Evolutionary conservation across 805 yeast genomes (phyloP).

Genomic region (Candida germanica): DNA sequence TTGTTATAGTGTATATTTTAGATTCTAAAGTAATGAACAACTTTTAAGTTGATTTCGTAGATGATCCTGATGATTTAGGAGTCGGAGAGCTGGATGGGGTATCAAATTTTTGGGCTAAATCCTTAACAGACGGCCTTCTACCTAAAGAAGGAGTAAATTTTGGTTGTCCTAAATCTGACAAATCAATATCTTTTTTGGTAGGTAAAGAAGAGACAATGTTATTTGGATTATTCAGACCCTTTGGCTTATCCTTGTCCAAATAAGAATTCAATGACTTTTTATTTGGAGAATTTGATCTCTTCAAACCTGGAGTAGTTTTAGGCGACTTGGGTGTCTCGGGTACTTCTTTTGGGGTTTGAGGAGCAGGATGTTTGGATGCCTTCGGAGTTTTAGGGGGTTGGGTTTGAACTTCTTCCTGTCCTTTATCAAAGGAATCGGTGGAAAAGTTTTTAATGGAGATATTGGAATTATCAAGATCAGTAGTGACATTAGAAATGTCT

Average conservation of each 20-base stretch:
- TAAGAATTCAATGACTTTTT: slow-evolving; percentile 28
- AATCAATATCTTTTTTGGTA: slow-evolving; percentile 22
- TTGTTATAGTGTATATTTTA: too few relatives aligned
- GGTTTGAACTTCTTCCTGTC: background rate
- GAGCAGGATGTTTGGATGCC: slow-evolving; percentile 2
- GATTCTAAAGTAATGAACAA: too few relatives aligned
- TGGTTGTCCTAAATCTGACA: slow-evolving; percentile 25
- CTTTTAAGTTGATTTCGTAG: slow-evolving; percentile 7
- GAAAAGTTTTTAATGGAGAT: slow-evolving; percentile 1
- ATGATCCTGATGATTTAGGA: slow-evolving; percentile 16
- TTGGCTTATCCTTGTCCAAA: slow-evolving; percentile 9
- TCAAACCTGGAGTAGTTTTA: slow-evolving; percentile 19
- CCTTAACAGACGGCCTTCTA: slow-evolving; percentile 32
- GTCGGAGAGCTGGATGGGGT: slow-evolving; percentile 13
- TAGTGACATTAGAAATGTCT: slow-evolving; percentile 6
- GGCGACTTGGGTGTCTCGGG: slow-evolving; percentile 18
- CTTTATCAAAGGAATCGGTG: slow-evolving; percentile 1
- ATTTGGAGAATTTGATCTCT: slow-evolving; percentile 38
- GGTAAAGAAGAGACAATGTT: slow-evolving; percentile 23
- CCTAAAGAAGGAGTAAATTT: slow-evolving; percentile 25
- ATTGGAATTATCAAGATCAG: slow-evolving; percentile 4
- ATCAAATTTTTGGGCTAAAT: slow-evolving; percentile 28
- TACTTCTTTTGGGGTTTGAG: background rate
- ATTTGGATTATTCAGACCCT: background rate
- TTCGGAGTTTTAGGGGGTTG: slow-evolving; percentile 10